A percentile compares a stretch with the other conserved stretches of the same genome.
Evolutionary conservation across 176 grass and related monocot species (phyloP).

Genomic region (Musa acuminata): DNA sequence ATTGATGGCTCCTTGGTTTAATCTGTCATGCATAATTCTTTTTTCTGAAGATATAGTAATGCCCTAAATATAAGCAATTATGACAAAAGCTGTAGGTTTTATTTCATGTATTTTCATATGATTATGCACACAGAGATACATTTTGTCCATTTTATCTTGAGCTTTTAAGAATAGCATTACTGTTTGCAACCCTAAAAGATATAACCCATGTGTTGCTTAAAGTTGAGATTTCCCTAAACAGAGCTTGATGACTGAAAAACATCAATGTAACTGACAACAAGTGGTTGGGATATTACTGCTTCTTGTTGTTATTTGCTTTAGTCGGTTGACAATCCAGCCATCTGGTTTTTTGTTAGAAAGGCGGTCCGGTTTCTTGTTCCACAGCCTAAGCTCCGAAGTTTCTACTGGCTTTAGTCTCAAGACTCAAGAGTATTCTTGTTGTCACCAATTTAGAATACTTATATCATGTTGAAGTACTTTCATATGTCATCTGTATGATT

Average conservation of each 20-base stretch:
- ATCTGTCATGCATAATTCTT: neutral
- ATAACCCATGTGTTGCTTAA: neutral
- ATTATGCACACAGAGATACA: no score
- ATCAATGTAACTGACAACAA: neutral
- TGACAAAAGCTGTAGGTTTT: no score
- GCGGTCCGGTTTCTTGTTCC: no score
- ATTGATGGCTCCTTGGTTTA: neutral
- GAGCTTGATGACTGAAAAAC: neutral
- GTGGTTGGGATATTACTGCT: neutral
- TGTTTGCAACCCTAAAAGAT: neutral
- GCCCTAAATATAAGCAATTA: no score
- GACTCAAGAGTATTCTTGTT: no score
- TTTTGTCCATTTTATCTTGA: neutral
- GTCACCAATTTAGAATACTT: no score
- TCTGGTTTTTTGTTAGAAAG: no score
- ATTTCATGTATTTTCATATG: no score
- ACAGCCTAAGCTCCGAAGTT: no score
- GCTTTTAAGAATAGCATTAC: neutral
- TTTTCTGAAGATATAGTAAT: neutral
- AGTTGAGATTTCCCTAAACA: neutral
- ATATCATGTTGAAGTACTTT: no score
- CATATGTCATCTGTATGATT: no score
- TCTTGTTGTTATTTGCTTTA: neutral
- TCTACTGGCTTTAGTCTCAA: no score
- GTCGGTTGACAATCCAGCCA: neutral